A percentile compares a stretch with the other conserved stretches of the same genome.
Evolutionary conservation across 495 filamentous ascomycete species (phyloP).

Genomic region (Lasiosphaeriaceae sp.): DNA sequence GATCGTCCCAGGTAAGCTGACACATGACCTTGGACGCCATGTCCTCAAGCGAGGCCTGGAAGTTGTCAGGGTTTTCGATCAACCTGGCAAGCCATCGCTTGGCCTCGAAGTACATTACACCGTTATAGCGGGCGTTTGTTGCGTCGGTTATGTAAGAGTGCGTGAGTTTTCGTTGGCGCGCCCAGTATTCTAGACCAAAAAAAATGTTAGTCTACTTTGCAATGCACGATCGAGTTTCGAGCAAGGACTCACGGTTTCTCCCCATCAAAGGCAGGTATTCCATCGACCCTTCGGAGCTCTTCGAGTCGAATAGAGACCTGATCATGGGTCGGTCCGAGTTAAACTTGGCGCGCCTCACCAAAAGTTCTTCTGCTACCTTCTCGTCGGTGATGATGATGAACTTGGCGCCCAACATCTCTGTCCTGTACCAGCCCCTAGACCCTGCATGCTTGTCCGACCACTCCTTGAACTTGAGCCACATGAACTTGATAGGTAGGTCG

Average conservation of each 20-base stretch:
- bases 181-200: conserved; percentile 36
- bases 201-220: neutral
- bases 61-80: conserved; percentile 35
- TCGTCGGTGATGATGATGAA: conserved; percentile 50
- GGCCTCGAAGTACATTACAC: conserved; percentile 36
- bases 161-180: conserved; percentile 34
- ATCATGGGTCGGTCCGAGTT: conserved; percentile 45
- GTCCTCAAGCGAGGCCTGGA: conserved; percentile 35
- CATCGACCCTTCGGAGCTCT: conserved; percentile 35
- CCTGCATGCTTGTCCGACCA: conserved; percentile 46
- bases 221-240: neutral
- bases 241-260: conserved; percentile 31
- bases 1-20: conserved; percentile 37
- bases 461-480: conserved; percentile 51
- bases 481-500: conserved; percentile 43
- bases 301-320: conserved; percentile 39
- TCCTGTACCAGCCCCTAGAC: conserved; percentile 40
- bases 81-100: conserved; percentile 38
- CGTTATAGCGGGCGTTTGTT: conserved; percentile 32
- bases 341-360: conserved; percentile 44
- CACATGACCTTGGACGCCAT: conserved; percentile 43
- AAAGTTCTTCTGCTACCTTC: conserved; percentile 48
- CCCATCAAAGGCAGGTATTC: conserved; percentile 42
- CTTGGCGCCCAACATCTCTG: conserved; percentile 42
- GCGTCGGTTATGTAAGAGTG: conserved; percentile 38